Evolutionary conservation across 495 filamentous ascomycete genomes (phyloP), one percentile per base, ranked within the genome.

Genomic region (Xylaria grammica): DNA sequence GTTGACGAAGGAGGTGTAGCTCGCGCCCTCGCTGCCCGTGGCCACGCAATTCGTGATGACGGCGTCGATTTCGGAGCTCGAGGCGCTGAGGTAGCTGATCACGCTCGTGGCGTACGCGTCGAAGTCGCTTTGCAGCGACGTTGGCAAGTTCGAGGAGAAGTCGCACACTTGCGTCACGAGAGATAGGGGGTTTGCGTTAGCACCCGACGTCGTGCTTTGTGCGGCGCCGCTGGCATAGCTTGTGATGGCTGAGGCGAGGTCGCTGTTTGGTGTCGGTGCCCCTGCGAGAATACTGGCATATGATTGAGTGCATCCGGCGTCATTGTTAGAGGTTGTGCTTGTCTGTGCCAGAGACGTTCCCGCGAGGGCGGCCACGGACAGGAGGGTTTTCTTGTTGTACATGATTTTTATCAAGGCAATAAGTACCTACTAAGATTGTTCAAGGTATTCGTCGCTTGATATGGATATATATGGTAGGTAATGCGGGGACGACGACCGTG

Each of bases 91-190:
- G 59, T 44, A 70, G 62, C 65, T 66, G 22, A 57, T 49, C 1
- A 68, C 27, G 19, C 46, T 52, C 38, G 68, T 51, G 19, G 44
- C 53, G 68, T 67, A 70, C 26, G 38, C 44, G 11, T 57, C 62
- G 38, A 64, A 67, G 20, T 58, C 57, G 62, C 56, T 57, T 22
- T 32, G 46, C 29, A 70, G 59, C 13, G 65, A 63, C 13, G 52
- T 15, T 1, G 67, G 67, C 15, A 69, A 40, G 0, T 17, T 24
- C 17, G 50, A 38, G 13, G 45, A 63, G 65, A 67, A 32, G 17
- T 40, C 50, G 62, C 68, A 70, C 29, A 53, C 60, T 38, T 60
- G 20, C n/a, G 53, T 36, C 49, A 48, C 26, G 55, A 53, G 15
- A 30, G 22, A 22, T 0, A 42, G n/a, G 34, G 59, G 52, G 59